phyloP scores from a whole-genome alignment of 345 rosid species.

The Eucalyptus erythrocorys region DNA sequence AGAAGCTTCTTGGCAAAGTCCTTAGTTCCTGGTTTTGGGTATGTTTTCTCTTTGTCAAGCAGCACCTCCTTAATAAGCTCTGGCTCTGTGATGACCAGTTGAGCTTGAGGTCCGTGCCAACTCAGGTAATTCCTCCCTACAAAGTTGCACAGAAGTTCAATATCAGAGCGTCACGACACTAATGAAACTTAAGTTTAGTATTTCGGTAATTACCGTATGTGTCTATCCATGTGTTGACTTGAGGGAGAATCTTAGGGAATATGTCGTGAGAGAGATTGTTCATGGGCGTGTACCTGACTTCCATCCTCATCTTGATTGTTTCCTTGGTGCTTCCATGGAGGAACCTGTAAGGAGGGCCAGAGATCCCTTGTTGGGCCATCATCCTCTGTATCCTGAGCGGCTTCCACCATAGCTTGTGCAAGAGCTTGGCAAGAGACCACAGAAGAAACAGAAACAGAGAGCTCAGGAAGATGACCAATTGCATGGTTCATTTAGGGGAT shows the following conservation, averaged over 20 bases:
- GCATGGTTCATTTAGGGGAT: not conserved
- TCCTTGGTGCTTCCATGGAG: not conserved
- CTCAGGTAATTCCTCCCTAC: not conserved
- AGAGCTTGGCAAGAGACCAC: not conserved
- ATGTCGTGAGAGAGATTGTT: not conserved
- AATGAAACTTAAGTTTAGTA: not conserved
- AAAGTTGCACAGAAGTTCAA: not conserved
- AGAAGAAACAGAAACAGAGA: not conserved
- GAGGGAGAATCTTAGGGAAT: not conserved
- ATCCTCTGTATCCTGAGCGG: not conserved
- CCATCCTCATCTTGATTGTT: not conserved
- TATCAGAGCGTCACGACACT: not conserved
- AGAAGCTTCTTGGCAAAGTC: not conserved
- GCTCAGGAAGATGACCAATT: not conserved
- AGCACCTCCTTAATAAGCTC: not conserved
- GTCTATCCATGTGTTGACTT: not conserved
- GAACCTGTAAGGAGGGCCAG: not conserved
- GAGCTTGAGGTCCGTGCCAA: not conserved
- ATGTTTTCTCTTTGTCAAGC: constrained; percentile 7
- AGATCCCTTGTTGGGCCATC: not conserved
- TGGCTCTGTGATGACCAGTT: not conserved
- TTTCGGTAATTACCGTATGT: not conserved
- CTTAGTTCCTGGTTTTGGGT: not conserved
- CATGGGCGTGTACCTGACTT: not conserved
- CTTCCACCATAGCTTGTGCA: not conserved